Evolutionary conservation across 306 rosid species (phyloP).

Genomic region (Sindora glabra): DNA sequence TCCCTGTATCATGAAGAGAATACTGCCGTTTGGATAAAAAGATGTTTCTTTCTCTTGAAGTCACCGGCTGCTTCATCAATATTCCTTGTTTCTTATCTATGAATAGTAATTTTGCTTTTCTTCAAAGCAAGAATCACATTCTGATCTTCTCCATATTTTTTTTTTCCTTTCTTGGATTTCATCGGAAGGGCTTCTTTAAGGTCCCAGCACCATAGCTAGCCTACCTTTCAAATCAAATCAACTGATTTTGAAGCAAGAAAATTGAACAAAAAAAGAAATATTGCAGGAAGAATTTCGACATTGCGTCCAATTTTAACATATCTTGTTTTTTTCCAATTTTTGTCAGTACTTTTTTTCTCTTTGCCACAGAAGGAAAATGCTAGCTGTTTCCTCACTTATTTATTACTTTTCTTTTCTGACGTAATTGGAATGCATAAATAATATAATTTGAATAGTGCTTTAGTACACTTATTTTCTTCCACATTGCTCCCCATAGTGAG

Average conservation of each 20-base stretch:
- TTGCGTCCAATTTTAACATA: background rate
- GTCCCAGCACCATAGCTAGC: conserved; percentile 11
- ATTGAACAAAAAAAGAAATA: background rate
- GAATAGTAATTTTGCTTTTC: conserved; percentile 41
- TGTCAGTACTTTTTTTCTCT: background rate
- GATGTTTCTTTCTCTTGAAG: conserved; percentile 45
- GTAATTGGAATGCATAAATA: too few species aligned
- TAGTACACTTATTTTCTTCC: too few species aligned
- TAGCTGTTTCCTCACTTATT: too few species aligned
- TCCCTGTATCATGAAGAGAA: conserved; percentile 18
- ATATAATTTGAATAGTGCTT: too few species aligned
- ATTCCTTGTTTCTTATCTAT: conserved; percentile 29
- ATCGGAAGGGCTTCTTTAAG: conserved; percentile 10
- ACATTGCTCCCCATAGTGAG: too few species aligned
- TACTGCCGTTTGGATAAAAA: conserved; percentile 13
- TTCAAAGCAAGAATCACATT: conserved; percentile 59
- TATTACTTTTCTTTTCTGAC: too few species aligned
- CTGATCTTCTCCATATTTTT: conserved; percentile 15
- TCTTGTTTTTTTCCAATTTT: background rate
- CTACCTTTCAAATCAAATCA: conserved; percentile 21
- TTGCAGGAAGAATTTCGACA: too few species aligned
- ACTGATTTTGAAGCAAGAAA: conserved; percentile 3
- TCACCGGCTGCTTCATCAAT: conserved; percentile 23
- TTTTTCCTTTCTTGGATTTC: conserved; percentile 1
- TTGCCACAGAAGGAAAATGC: too few species aligned